These are phyloP conservation scores for Pugionium dolabratum DNA, from an alignment of 345 rosid species.

Conservation along the genomic window DNA sequence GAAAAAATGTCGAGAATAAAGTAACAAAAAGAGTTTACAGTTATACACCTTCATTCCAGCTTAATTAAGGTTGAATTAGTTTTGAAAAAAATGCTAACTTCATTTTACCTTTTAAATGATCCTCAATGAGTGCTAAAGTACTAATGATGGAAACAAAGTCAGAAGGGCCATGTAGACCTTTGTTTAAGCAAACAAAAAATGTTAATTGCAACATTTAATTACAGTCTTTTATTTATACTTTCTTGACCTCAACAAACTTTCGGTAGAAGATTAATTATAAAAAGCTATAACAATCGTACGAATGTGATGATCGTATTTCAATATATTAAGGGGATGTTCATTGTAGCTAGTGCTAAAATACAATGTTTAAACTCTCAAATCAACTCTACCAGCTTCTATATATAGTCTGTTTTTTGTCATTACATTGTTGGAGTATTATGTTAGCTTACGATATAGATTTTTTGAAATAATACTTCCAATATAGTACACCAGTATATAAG, in stretches of 20 bases:
- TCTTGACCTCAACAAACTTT: slow-evolving; percentile 34
- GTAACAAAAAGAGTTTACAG: neutral
- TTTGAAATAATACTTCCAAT: too few relatives aligned
- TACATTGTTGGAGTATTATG: too few relatives aligned
- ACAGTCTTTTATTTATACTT: slow-evolving; percentile 13
- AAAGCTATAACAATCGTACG: slow-evolving; percentile 4
- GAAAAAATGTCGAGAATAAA: neutral
- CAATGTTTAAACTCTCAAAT: neutral
- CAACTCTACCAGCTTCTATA: too few relatives aligned
- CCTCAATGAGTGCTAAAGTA: neutral
- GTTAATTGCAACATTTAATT: slow-evolving; percentile 2
- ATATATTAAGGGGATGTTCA: neutral
- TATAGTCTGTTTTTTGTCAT: too few relatives aligned
- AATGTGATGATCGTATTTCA: slow-evolving; percentile 19
- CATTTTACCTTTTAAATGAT: neutral
- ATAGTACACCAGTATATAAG: too few relatives aligned
- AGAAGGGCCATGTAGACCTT: slow-evolving; percentile 20
- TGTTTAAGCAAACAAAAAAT: slow-evolving; percentile 15
- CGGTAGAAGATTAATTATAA: slow-evolving; percentile 31
- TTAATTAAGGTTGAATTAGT: slow-evolving; percentile 15
- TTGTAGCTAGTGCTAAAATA: neutral
- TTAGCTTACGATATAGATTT: too few relatives aligned
- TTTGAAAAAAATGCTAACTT: neutral
- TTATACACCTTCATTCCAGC: slow-evolving; percentile 5
- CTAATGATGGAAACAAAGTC: slow-evolving; percentile 28